A percentile compares a stretch with the other conserved stretches of the same genome.
Conservation (phyloP, 1,284 basidiomycete genomes). For the Porogramme epimiltina region DNA sequence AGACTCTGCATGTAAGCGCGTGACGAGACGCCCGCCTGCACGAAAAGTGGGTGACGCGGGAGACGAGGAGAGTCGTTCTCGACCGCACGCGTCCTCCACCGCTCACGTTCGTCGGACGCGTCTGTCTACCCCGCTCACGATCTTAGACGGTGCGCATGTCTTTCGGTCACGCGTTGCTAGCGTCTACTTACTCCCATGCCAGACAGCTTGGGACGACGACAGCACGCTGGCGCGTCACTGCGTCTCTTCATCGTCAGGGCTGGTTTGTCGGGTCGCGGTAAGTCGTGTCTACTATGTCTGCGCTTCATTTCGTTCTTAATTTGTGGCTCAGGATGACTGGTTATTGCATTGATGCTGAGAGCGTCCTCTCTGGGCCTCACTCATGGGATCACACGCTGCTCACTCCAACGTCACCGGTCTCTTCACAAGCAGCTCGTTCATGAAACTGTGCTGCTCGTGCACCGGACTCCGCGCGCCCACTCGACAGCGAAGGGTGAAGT, state of each 20-base stretch:
- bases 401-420: slow-evolving; percentile 18
- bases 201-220: slow-evolving; percentile 1
- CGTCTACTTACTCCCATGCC: neutral
- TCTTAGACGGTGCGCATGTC: slow-evolving; percentile 5
- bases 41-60: slow-evolving; percentile 20
- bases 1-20: slow-evolving; percentile 10
- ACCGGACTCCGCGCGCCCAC: slow-evolving; percentile 7
- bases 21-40: neutral
- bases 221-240: slow-evolving; percentile 23
- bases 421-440: slow-evolving; percentile 20
- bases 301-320: neutral
- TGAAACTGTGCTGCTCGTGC: slow-evolving; percentile 9
- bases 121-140: slow-evolving; percentile 2
- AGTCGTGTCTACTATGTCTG: slow-evolving; percentile 23
- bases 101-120: slow-evolving; percentile 6
- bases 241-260: slow-evolving; percentile 15
- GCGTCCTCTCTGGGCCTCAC: slow-evolving; percentile 71
- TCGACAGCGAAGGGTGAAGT: slow-evolving; percentile 10
- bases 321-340: slow-evolving; percentile 65
- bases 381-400: slow-evolving; percentile 30
- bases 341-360: slow-evolving; percentile 75
- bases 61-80: slow-evolving; percentile 1
- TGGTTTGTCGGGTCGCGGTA: slow-evolving; percentile 48
- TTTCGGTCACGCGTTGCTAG: neutral
- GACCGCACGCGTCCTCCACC: slow-evolving; percentile 16